Evolutionary conservation across 768 basidiomycete genomes (phyloP), one percentile per base, ranked within the genome.

Genomic region (Auricularia sp.): DNA sequence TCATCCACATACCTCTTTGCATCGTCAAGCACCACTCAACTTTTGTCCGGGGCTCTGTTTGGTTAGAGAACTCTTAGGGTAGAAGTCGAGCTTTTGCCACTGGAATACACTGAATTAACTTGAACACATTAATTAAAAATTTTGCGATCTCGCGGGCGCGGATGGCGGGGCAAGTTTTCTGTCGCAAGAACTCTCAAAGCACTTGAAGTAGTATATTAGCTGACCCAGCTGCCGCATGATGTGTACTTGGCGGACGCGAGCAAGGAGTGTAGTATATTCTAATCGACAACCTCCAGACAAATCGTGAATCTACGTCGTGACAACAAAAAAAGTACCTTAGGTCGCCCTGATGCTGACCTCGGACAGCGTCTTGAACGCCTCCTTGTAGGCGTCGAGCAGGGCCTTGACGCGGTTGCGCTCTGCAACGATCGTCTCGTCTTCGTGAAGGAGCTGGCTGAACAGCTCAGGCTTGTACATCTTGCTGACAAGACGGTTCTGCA

Each of bases 401-500:
- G 92, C 88, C 82, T 98, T 98, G 21, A 99, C 91, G 72, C 97
- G 81, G 67, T 91, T 83, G 63, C 97, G 82, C 78, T 99, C 97
- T 54, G 91, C 90, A 58, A 97, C 94, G 62, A 98, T 79, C 66
- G 90, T 86, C 77, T 98, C 95, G 71, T 99, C 97, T 77, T 99
- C 97, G 70, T 93, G 90, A 71, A 99, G 76, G 77, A 98, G 77
- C 53, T 96, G 93, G 33, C 83, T 79, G 72, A 98, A 98, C 64
- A 98, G 75, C 18, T 93, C 90, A 0, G 96, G 96, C 77, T 93
- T 97, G 80, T 99, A 99, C 68, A 99, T 75, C 56, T 88, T 81
- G 36, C 94, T 84, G n/a, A 99, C 97, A 36, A 99, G 81, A 23
- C 97, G 85, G 73, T 97, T 97, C 76, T 98, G 97, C 33, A 99